Base-by-base conservation (phyloP, 805 yeast species). In the Ogataea neopini region DNA sequence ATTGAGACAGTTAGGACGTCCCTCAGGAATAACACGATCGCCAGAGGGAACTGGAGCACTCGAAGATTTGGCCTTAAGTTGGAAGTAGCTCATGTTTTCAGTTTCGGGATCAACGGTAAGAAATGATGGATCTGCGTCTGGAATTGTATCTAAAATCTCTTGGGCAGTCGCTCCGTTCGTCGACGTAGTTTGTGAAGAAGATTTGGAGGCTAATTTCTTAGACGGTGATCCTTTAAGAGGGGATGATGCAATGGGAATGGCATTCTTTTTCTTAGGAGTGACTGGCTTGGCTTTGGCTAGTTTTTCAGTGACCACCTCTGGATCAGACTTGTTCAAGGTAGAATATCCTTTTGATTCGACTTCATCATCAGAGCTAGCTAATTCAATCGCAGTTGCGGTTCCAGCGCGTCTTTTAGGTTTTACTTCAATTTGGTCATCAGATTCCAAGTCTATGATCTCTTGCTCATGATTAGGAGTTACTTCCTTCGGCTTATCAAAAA, bases 1-100 rank as follows among this genome's bases (percentile, higher is more conserved):
- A 2, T 84, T 75, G 37, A 94, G 69, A 68, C 99, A 94, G 62
- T 91, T 84, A 3, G 90, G 88, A 9, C 83, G 77, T 2, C 96
- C 97, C 54, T 77, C 84, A 0, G 97, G 97, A 25, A 90, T 71
- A 13, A 80, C 82, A 11, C 67, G 68, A 14, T 59, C 47, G 8
- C 71, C 71, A 13, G 72, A 51, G 7, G 71, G 61, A 23, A 52
- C 58, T 45, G 70, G 68, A 18, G 61, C 48, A 3, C 61, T 60
- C 0, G 66, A 56, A 51, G 74, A 73, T 48, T 70, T 64, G 3
- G 81, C 79, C 54, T 79, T 80, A 60, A 78, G 75, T 55, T 81
- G 86, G 54, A 79, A 75, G 51, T 78, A 81, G 29, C 52, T 61
- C 59, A 79, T 75, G 33, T 75, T 77, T 43, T 75, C 75, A 9